Evolutionary conservation across 257 asterid species (phyloP).

Genomic region (Solanum lignicaule): DNA sequence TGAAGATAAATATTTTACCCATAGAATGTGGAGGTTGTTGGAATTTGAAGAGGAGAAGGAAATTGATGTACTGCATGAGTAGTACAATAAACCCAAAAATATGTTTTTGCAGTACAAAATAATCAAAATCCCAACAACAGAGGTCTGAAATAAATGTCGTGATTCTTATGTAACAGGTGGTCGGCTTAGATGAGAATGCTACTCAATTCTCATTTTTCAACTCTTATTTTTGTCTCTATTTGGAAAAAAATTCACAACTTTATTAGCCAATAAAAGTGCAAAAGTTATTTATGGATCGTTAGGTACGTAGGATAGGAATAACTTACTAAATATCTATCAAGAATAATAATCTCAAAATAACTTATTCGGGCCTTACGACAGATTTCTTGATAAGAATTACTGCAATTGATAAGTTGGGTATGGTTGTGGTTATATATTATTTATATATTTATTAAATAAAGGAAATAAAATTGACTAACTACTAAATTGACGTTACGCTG

Average conservation of each 20-base stretch:
- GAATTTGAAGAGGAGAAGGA: neutral
- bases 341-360: no score
- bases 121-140: neutral
- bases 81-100: neutral
- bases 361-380: accelerated
- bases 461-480: neutral
- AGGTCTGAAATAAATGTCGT: neutral
- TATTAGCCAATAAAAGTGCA: neutral
- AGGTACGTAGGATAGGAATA: accelerated
- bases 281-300: neutral
- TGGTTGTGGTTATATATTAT: neutral
- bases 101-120: neutral
- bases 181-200: neutral
- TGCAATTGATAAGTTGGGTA: neutral
- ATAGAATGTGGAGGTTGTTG: neutral
- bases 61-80: neutral
- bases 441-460: no score
- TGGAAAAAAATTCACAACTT: neutral
- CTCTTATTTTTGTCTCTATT: neutral
- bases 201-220: neutral
- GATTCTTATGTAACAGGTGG: neutral
- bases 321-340: no score
- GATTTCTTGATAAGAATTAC: neutral
- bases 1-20: neutral
- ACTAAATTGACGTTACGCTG: neutral